Percentiles rank a stretch among this genome's conserved stretches.
Conservation (phyloP, 2,329 filamentous ascomycete genomes). For the Coleophoma crateriformis region DNA sequence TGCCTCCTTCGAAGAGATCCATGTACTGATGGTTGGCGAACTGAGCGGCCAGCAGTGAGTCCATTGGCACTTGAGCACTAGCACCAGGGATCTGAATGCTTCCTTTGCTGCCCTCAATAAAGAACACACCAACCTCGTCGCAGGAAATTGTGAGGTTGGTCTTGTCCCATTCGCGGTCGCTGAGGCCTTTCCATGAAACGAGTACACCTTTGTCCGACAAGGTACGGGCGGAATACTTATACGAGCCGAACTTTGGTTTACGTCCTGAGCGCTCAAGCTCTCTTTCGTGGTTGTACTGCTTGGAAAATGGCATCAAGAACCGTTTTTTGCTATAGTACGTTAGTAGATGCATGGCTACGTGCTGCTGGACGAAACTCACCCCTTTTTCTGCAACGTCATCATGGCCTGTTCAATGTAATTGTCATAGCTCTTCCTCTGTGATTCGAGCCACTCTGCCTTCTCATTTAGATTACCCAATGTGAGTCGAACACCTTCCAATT, state of each 20-base stretch:
- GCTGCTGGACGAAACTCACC: constrained; percentile 39
- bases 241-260: constrained; percentile 95
- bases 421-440: constrained; percentile 95
- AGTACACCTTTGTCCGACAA: constrained; percentile 92
- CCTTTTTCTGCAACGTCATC: constrained; percentile 94
- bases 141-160: constrained; percentile 92
- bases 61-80: constrained; percentile 80
- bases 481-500: constrained; percentile 76
- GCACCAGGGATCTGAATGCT: constrained; percentile 96
- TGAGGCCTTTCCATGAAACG: constrained; percentile 82
- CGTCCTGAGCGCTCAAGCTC: constrained; percentile 89
- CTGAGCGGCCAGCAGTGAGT: constrained; percentile 91
- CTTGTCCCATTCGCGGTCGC: constrained; percentile 79
- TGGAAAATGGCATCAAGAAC: constrained; percentile 93
- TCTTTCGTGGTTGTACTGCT: constrained; percentile 97
- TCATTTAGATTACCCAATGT: constrained; percentile 73
- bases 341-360: constrained; percentile 5
- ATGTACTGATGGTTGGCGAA: constrained; percentile 97
- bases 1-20: constrained; percentile 79
- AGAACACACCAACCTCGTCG: constrained; percentile 91
- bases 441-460: constrained; percentile 88
- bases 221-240: constrained; percentile 89
- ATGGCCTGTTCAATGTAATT: constrained; percentile 99
- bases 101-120: constrained; percentile 82
- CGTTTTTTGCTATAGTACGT: constrained; percentile 64